phyloP scores from a whole-genome alignment of 495 filamentous ascomycete genomes.

The Penicillium diatomitis region DNA sequence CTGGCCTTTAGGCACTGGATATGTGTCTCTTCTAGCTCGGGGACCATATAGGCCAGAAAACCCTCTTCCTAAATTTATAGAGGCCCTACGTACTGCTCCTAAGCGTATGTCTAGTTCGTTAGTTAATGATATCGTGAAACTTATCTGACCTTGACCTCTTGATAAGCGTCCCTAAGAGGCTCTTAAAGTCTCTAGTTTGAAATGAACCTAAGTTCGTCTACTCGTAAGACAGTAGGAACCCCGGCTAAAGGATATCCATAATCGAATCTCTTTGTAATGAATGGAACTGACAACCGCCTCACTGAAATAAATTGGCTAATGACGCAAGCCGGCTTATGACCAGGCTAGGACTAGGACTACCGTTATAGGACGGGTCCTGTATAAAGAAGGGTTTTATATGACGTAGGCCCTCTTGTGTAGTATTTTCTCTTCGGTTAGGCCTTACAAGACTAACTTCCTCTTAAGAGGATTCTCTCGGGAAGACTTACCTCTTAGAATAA shows the following conservation, averaged over 20 bases:
- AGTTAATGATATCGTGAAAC: too few species aligned
- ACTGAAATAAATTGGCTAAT: too few species aligned
- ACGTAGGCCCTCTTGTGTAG: not conserved
- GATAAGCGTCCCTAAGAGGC: too few species aligned
- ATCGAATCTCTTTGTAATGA: too few species aligned
- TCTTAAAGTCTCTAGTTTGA: too few species aligned
- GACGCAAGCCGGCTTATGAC: not conserved
- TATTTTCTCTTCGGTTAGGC: not conserved
- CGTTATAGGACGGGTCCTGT: slow-evolving; percentile 1
- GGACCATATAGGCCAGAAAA: not conserved
- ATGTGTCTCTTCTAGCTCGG: not conserved
- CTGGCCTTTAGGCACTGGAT: not conserved
- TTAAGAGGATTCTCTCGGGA: not conserved
- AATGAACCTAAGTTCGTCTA: too few species aligned
- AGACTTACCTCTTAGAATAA: not conserved
- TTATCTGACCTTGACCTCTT: too few species aligned
- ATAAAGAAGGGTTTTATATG: slow-evolving; percentile 4
- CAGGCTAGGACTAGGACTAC: slow-evolving; percentile 1
- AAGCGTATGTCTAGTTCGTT: too few species aligned
- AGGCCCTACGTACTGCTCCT: too few species aligned
- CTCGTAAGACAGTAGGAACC: too few species aligned
- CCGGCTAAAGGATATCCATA: too few species aligned
- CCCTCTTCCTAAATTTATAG: not conserved
- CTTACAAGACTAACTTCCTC: not conserved
- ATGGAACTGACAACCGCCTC: too few species aligned